These are phyloP conservation scores for Elongisporangium anandrum DNA, from an alignment of 352 stramenopile genomes.

Conservation along the genomic window DNA sequence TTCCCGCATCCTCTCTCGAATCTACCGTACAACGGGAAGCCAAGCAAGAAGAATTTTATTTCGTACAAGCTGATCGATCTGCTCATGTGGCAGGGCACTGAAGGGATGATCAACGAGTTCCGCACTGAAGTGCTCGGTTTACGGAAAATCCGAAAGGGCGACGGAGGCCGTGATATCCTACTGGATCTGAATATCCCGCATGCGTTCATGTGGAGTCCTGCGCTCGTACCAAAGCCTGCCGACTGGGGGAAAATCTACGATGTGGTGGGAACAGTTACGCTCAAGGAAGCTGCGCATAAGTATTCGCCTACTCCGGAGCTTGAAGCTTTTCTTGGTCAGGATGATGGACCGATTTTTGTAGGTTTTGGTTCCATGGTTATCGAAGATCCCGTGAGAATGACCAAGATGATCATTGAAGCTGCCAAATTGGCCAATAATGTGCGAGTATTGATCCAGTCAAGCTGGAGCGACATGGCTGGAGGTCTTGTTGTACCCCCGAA, in stretches of 20 bases:
- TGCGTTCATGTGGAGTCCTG: constrained; percentile 61
- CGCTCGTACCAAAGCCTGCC: constrained; percentile 43
- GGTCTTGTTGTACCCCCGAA: constrained; percentile 36
- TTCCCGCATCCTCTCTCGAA: constrained; percentile 89
- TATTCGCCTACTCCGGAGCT: constrained; percentile 19
- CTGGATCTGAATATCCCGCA: constrained; percentile 46
- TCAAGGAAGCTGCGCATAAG: constrained; percentile 19
- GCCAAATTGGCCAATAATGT: constrained; percentile 37
- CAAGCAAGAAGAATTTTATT: constrained; percentile 35
- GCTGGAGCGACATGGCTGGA: constrained; percentile 72
- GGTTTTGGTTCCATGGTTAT: constrained; percentile 93
- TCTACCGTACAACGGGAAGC: constrained; percentile 59
- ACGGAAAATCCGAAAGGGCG: constrained; percentile 30
- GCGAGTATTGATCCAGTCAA: constrained; percentile 86
- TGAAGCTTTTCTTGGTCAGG: constrained; percentile 24
- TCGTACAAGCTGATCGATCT: constrained; percentile 53
- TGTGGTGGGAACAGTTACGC: constrained; percentile 44
- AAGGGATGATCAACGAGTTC: constrained; percentile 54
- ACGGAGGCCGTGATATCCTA: constrained; percentile 30
- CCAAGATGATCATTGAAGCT: constrained; percentile 80
- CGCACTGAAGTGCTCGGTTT: constrained; percentile 46
- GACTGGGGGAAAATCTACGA: constrained; percentile 53
- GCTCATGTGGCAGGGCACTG: constrained; percentile 46
- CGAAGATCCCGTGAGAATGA: constrained; percentile 55
- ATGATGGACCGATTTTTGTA: constrained; percentile 85